Percentiles rank a stretch among this genome's conserved stretches.
These are phyloP conservation scores for Thelonectria olida DNA, from an alignment of 2,329 filamentous ascomycete species.

Conservation along the genomic window DNA sequence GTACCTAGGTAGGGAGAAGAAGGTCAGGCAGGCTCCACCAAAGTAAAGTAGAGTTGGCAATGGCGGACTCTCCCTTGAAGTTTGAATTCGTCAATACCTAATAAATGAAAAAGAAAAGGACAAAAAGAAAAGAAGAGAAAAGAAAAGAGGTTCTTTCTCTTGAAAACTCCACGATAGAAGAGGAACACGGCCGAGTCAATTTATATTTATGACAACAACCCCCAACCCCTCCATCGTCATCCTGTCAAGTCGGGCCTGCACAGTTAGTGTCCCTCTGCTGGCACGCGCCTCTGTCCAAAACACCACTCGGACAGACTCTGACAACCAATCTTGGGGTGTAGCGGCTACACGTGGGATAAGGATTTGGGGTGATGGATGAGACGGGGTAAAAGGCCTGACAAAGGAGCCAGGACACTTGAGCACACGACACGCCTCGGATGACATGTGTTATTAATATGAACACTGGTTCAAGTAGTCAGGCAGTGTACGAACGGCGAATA, in stretches of 20 bases:
- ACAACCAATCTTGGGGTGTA: conserved; percentile 37
- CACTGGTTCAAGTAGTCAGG: too few species aligned
- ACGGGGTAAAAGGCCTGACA: neutral
- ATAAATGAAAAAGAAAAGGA: neutral
- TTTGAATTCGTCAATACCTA: too few species aligned
- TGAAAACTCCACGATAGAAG: neutral
- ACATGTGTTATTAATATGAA: neutral
- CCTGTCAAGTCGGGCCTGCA: too few species aligned
- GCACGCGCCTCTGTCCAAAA: conserved; percentile 24
- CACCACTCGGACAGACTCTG: too few species aligned
- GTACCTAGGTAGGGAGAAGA: too few species aligned
- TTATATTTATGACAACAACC: neutral
- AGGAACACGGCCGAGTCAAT: neutral
- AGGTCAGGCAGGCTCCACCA: too few species aligned
- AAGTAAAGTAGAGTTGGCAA: too few species aligned
- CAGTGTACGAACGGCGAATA: too few species aligned
- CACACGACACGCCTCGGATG: conserved; percentile 27
- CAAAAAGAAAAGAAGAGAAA: neutral
- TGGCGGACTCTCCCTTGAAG: too few species aligned
- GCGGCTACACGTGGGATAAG: conserved; percentile 35
- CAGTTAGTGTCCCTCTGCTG: neutral
- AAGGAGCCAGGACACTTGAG: neutral
- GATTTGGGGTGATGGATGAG: conserved; percentile 4
- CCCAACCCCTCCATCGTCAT: neutral
- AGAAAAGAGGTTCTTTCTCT: neutral